These are phyloP conservation scores for Annulohypoxylon truncatum DNA, from an alignment of 2,329 filamentous ascomycete genomes.

Conservation along the genomic window DNA sequence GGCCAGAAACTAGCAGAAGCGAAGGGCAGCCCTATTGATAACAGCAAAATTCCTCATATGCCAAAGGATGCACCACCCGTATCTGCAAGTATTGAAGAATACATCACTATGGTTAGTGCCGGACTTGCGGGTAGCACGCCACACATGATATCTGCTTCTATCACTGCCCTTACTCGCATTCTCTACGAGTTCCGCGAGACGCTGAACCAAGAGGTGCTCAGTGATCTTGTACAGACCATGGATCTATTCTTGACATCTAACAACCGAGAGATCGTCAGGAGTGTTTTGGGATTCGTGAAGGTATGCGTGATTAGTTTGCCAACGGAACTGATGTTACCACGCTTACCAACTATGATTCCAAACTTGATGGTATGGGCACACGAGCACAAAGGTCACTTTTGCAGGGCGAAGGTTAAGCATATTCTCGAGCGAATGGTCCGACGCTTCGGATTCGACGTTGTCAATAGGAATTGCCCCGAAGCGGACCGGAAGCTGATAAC, in stretches of 20 bases:
- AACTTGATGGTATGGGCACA: conserved; percentile 97
- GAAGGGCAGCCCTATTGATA: conserved; percentile 80
- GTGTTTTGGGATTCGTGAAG: conserved; percentile 95
- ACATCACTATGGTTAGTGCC: conserved; percentile 97
- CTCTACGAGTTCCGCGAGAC: conserved; percentile 87
- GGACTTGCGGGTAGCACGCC: conserved; percentile 92
- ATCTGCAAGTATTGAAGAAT: conserved; percentile 88
- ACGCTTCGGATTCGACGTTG: conserved; percentile 83
- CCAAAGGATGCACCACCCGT: conserved; percentile 80
- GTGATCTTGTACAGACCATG: conserved; percentile 92
- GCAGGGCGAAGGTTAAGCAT: conserved; percentile 94
- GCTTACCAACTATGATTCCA: conserved; percentile 81
- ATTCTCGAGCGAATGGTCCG: conserved; percentile 95
- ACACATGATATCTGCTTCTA: conserved; percentile 97
- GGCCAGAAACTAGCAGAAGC: conserved; percentile 79
- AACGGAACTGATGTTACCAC: conserved; percentile 79
- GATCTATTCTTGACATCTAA: conserved; percentile 96
- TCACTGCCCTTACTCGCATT: conserved; percentile 92
- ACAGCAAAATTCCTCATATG: conserved; percentile 90
- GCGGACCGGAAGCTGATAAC: conserved; percentile 88
- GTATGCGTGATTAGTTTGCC: conserved; percentile 91
- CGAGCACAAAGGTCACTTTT: conserved; percentile 95
- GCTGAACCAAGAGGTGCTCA: conserved; percentile 75
- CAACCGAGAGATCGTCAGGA: conserved; percentile 96
- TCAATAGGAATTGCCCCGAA: conserved; percentile 86